Percentiles rank a stretch among this genome's conserved stretches.
Conservation (phyloP, 2,329 filamentous ascomycete species). For the Xylogone sp. region DNA sequence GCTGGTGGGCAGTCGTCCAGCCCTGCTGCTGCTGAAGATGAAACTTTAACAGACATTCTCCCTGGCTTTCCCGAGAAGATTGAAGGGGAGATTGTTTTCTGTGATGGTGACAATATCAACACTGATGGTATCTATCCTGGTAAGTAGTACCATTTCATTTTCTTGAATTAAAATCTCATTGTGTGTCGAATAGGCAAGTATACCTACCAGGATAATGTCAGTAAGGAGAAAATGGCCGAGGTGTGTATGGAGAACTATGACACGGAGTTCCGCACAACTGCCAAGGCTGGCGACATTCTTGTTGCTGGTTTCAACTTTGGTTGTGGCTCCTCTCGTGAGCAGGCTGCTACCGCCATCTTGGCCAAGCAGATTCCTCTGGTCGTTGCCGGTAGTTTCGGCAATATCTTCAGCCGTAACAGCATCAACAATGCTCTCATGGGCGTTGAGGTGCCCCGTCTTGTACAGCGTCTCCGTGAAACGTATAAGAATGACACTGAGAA, state of each 20-base stretch:
- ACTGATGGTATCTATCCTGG: conserved; percentile 94
- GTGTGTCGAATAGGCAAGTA: no score
- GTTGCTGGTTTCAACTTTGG: conserved; percentile 89
- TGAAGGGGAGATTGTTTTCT: conserved; percentile 82
- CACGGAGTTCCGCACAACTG: conserved; percentile 58
- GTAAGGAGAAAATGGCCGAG: conserved; percentile 74
- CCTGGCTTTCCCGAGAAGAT: conserved; percentile 85
- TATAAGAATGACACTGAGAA: conserved; percentile 39
- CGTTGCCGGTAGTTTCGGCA: conserved; percentile 75
- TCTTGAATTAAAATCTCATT: no score
- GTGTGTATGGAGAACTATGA: conserved; percentile 97
- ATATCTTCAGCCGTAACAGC: conserved; percentile 75
- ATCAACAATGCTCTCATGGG: conserved; percentile 78
- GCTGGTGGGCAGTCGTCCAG: conserved; percentile 21
- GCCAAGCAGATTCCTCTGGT: conserved; percentile 79
- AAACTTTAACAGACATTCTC: conserved; percentile 62
- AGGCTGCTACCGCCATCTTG: conserved; percentile 83
- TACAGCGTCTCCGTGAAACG: conserved; percentile 50
- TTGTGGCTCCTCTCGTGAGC: conserved; percentile 75
- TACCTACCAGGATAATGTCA: conserved; percentile 85
- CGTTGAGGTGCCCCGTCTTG: conserved; percentile 64
- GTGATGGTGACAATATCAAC: conserved; percentile 81
- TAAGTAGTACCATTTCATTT: no score
- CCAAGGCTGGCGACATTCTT: conserved; percentile 71
- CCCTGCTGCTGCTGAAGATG: conserved; percentile 22